Conservation (phyloP, 2,329 filamentous ascomycete species). For the Dactylellina sp. region DNA sequence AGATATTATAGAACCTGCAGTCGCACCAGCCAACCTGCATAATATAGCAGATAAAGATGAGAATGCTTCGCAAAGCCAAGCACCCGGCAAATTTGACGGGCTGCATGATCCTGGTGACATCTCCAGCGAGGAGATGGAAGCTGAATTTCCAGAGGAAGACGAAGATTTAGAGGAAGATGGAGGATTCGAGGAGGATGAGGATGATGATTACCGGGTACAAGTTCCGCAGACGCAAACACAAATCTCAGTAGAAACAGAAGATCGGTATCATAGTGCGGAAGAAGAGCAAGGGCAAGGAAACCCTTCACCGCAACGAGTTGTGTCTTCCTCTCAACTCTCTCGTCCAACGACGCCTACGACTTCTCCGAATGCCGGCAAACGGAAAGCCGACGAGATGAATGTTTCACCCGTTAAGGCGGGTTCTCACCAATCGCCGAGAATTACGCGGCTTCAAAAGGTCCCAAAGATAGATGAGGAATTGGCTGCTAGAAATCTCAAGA, state of each 20-base stretch:
- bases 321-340: slow-evolving; percentile 25
- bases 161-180: neutral
- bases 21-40: too few relatives aligned
- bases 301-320: neutral
- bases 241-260: neutral
- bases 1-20: too few relatives aligned
- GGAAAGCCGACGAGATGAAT: slow-evolving; percentile 37
- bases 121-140: too few relatives aligned
- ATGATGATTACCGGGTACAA: slow-evolving; percentile 26
- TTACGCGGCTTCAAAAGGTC: slow-evolving; percentile 5
- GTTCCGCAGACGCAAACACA: slow-evolving; percentile 31
- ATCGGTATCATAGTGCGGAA: neutral
- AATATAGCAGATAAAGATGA: too few relatives aligned
- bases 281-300: neutral
- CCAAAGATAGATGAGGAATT: slow-evolving; percentile 17
- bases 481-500: neutral
- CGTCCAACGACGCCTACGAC: slow-evolving; percentile 7
- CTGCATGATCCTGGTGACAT: too few relatives aligned
- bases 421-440: slow-evolving; percentile 20
- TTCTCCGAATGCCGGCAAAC: slow-evolving; percentile 27
- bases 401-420: slow-evolving; percentile 35
- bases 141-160: neutral
- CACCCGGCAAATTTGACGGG: too few relatives aligned
- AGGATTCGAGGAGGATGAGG: slow-evolving; percentile 6
- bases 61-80: neutral